These are phyloP conservation scores for Larix kaempferi DNA, from an alignment of 75 land plant species.

Conservation along the genomic window DNA sequence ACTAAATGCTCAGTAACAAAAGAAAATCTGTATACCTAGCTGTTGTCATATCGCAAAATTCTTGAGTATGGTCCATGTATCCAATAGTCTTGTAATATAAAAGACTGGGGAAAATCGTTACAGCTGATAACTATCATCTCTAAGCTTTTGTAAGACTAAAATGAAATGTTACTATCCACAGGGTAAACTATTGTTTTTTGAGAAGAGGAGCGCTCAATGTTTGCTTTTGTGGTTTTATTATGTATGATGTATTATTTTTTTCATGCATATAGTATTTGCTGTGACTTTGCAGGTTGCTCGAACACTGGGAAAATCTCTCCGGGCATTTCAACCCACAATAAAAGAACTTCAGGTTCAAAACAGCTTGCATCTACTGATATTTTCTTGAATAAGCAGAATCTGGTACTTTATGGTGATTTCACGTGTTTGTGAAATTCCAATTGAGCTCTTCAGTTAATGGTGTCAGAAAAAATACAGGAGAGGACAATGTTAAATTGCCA, in stretches of 20 bases:
- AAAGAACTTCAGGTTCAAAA: slow-evolving; percentile 82
- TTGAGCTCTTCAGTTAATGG: background rate
- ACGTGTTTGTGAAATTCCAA: background rate
- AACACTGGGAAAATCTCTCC: slow-evolving; percentile 83
- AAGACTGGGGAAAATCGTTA: background rate
- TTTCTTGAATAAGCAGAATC: background rate
- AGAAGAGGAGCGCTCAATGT: background rate
- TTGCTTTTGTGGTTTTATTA: background rate
- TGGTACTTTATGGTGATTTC: background rate
- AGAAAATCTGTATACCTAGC: background rate
- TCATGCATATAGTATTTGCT: background rate
- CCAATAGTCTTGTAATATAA: background rate
- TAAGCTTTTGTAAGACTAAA: background rate
- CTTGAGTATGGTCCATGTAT: background rate
- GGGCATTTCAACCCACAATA: slow-evolving; percentile 95
- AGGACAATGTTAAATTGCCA: background rate
- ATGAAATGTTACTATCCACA: background rate
- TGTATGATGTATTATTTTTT: background rate
- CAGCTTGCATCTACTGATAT: background rate
- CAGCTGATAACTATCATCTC: background rate
- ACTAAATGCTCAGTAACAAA: background rate
- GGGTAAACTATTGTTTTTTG: background rate
- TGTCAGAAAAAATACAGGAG: background rate
- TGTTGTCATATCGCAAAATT: background rate
- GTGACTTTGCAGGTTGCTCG: slow-evolving; percentile 82